Conservation (phyloP, 169 alveolate species). For the Eimeria maxima region DNA sequence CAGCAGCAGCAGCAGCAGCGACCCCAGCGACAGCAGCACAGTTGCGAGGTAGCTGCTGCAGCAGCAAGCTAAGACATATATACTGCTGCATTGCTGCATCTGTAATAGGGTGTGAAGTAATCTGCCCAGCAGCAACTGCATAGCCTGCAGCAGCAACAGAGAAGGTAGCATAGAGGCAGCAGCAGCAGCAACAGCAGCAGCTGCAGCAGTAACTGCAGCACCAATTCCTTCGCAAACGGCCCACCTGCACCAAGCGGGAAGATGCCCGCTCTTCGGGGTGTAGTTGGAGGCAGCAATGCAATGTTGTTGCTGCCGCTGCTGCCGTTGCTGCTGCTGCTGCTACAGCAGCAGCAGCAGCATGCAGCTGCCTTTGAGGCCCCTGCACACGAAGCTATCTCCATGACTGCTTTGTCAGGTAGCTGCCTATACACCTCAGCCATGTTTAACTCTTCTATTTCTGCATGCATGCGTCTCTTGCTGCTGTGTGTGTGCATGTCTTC, state of each 20-base stretch:
- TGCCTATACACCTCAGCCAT: too few relatives aligned
- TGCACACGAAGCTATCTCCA: conserved; percentile 40
- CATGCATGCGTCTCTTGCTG: background rate
- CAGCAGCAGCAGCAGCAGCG: conserved; percentile 23
- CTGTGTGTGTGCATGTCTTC: background rate
- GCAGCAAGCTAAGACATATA: conserved; percentile 23
- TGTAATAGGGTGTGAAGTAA: background rate
- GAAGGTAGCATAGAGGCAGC: too few relatives aligned
- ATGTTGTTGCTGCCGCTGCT: too few relatives aligned
- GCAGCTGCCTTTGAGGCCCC: conserved; percentile 47
- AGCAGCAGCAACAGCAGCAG: too few relatives aligned
- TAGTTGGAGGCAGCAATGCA: background rate
- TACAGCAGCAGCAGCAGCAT: background rate
- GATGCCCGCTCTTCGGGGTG: background rate
- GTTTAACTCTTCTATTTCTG: background rate
- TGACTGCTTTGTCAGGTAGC: conserved; percentile 40
- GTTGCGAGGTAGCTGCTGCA: background rate
- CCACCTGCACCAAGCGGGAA: background rate
- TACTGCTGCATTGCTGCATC: background rate
- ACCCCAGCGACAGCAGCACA: conserved; percentile 12
- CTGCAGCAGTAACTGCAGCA: too few relatives aligned
- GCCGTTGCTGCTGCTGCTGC: too few relatives aligned
- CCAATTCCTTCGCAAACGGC: conserved; percentile 2
- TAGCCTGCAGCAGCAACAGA: background rate
- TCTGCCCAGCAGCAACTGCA: background rate